Conservation (phyloP, 305 asterid species). For the Vinca major region DNA sequence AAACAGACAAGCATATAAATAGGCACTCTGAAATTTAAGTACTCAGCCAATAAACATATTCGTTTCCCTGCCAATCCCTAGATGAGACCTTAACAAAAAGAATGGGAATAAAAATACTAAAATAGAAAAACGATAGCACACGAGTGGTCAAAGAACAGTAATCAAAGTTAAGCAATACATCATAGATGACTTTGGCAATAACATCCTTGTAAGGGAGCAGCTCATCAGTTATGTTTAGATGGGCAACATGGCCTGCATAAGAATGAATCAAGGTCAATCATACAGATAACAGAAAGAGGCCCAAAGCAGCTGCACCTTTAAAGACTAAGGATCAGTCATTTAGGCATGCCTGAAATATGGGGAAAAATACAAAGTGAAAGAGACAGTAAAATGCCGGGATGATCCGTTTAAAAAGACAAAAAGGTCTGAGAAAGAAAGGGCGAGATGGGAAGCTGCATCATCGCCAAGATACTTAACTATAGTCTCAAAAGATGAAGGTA, state of each 20-base stretch:
- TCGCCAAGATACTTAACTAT: constrained; percentile 66
- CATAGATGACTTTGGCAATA: constrained; percentile 80
- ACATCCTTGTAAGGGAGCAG: constrained; percentile 73
- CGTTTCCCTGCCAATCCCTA: not conserved
- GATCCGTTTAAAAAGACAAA: not conserved
- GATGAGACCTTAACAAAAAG: not conserved
- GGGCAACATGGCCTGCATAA: constrained; percentile 89
- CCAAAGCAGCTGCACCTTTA: not conserved
- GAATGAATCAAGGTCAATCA: constrained; percentile 18
- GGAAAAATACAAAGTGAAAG: not conserved
- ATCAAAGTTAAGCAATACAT: constrained; percentile 41
- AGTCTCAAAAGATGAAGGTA: constrained; percentile 92
- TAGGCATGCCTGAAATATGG: not conserved
- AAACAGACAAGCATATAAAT: not conserved
- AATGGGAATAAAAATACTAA: not conserved
- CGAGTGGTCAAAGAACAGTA: not conserved
- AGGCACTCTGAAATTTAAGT: not conserved
- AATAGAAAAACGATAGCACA: not conserved
- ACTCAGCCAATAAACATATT: not conserved
- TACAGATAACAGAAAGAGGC: not conserved
- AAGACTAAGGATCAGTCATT: not conserved
- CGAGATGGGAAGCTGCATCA: constrained; percentile 9
- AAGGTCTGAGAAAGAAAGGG: constrained; percentile 5
- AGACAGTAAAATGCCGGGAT: not conserved
- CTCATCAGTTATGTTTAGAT: constrained; percentile 75